phyloP scores from a whole-genome alignment of 805 yeast genomes.

The Candida oleophila region DNA sequence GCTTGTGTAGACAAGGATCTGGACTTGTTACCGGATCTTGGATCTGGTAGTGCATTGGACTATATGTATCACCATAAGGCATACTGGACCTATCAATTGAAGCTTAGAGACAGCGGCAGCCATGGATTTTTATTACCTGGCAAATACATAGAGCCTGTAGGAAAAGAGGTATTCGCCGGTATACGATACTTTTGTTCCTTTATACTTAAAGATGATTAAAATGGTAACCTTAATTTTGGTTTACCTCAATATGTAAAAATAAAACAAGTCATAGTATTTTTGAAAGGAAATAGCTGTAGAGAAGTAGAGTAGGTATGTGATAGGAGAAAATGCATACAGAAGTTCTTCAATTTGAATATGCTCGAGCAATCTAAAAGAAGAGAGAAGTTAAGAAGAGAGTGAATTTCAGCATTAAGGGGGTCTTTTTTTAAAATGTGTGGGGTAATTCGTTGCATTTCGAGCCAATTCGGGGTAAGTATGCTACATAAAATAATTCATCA shows the following conservation, averaged over 20 bases:
- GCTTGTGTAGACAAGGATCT: slow-evolving; percentile 81
- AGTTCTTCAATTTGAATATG: too few species aligned
- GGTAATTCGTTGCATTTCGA: too few species aligned
- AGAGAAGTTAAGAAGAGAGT: too few species aligned
- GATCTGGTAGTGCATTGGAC: slow-evolving; percentile 79
- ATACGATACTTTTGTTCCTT: slow-evolving; percentile 58
- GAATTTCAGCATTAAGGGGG: too few species aligned
- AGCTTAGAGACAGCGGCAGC: slow-evolving; percentile 76
- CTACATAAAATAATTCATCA: too few species aligned
- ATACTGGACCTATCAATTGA: slow-evolving; percentile 80
- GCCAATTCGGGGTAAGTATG: too few species aligned
- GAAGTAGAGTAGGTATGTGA: too few species aligned
- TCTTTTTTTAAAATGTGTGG: too few species aligned
- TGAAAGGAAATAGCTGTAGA: not conserved
- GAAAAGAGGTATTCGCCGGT: slow-evolving; percentile 68
- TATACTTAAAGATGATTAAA: slow-evolving; percentile 29
- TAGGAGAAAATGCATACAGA: too few species aligned
- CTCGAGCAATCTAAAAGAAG: too few species aligned
- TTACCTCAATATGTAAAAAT: not conserved
- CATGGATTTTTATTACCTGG: slow-evolving; percentile 82
- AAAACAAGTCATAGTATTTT: not conserved
- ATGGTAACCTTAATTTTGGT: too few species aligned
- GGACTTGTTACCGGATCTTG: slow-evolving; percentile 70
- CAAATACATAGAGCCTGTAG: slow-evolving; percentile 71
- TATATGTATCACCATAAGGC: slow-evolving; percentile 83